Percentiles rank a stretch among this genome's conserved stretches.
Conservation (phyloP, 805 yeast species). For the Soucietia sequanensis region DNA sequence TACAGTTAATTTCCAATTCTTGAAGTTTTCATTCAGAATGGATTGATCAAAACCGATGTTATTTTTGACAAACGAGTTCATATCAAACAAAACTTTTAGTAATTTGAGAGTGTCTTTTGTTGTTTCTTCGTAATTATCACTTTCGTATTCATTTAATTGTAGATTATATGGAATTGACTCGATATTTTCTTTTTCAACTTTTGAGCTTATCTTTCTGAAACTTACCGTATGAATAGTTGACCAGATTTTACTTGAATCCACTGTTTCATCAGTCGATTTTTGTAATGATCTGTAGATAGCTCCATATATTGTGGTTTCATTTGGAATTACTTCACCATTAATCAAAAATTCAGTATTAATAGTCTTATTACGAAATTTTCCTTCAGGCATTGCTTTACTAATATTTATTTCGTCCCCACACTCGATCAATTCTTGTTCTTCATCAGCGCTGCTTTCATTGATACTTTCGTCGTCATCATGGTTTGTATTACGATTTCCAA, state of each 20-base stretch:
- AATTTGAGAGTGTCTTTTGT: constrained; percentile 45
- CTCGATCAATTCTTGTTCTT: constrained; percentile 10
- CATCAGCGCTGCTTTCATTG: constrained; percentile 9
- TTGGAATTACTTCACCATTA: constrained; percentile 57
- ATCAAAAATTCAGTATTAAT: constrained; percentile 52
- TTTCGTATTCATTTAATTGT: constrained; percentile 14
- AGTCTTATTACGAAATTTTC: constrained; percentile 5
- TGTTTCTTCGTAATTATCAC: constrained; percentile 21
- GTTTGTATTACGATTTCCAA: constrained; percentile 6
- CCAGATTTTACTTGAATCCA: constrained; percentile 59
- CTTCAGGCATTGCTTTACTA: too few relatives aligned
- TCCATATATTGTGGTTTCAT: constrained; percentile 73
- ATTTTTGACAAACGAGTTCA: constrained; percentile 29
- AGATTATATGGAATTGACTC: constrained; percentile 8
- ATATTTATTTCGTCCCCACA: constrained; percentile 9
- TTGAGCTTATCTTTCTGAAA: constrained; percentile 34
- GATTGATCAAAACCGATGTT: constrained; percentile 18
- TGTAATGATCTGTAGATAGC: constrained; percentile 59
- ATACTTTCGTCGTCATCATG: constrained; percentile 10
- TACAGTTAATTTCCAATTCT: constrained; percentile 80
- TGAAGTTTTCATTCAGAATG: constrained; percentile 38
- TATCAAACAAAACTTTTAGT: constrained; percentile 45
- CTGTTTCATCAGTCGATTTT: constrained; percentile 31
- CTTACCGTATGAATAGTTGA: constrained; percentile 49
- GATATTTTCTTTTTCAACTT: constrained; percentile 8